Evolutionary conservation across 2,329 filamentous ascomycete genomes (phyloP).

Genomic region (Saccharata proteae): DNA sequence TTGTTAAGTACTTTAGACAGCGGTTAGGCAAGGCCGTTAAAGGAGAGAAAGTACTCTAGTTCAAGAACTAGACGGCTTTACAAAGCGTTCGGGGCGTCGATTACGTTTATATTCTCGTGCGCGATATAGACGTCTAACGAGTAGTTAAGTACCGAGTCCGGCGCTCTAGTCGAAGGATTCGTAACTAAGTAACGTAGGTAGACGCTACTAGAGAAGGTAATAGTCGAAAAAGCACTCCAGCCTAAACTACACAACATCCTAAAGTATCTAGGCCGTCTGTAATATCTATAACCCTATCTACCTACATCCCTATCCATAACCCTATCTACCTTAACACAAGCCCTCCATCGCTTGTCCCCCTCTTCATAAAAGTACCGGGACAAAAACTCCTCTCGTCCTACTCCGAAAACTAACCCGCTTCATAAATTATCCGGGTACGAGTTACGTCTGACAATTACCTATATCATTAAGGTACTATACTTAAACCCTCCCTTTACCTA

Average conservation of each 20-base stretch:
- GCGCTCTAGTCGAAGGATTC: constrained; percentile 14
- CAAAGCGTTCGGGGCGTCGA: constrained; percentile 49
- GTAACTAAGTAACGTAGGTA: constrained; percentile 7
- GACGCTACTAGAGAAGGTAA: constrained; percentile 12
- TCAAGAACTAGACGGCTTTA: constrained; percentile 50
- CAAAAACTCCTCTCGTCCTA: too few species aligned
- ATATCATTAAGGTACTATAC: too few species aligned
- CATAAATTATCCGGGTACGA: too few species aligned
- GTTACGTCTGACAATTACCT: too few species aligned
- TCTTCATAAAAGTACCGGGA: too few species aligned
- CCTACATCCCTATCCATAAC: too few species aligned
- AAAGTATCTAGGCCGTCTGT: constrained; percentile 47
- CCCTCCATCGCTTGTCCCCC: too few species aligned
- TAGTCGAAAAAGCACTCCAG: constrained; percentile 43
- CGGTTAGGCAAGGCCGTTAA: constrained; percentile 11
- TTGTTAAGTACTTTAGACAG: constrained; percentile 8
- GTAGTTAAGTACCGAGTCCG: constrained; percentile 18
- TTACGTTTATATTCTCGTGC: constrained; percentile 44
- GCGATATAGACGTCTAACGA: constrained; percentile 28
- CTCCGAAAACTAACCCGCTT: too few species aligned
- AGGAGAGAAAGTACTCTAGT: constrained; percentile 45
- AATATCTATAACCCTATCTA: constrained; percentile 45
- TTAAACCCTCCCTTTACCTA: too few species aligned
- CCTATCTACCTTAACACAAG: too few species aligned
- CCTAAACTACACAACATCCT: constrained; percentile 52